phyloP scores from a whole-genome alignment of 2,329 filamentous ascomycete genomes.

The Talaromyces sp. region DNA sequence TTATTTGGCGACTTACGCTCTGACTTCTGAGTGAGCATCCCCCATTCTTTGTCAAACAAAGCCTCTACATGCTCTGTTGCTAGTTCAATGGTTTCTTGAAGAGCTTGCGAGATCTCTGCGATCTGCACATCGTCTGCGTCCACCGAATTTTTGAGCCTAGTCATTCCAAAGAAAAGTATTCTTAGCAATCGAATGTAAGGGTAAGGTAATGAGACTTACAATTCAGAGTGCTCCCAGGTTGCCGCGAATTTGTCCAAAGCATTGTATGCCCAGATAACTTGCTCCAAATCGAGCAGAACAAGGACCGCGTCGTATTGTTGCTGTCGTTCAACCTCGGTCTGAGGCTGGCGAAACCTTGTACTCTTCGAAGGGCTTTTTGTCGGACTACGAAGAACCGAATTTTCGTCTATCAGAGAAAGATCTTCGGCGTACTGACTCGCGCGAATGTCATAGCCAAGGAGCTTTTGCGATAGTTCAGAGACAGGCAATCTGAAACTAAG shows the following conservation, averaged over 20 bases:
- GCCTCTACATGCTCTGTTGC: constrained; percentile 60
- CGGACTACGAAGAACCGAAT: constrained; percentile 34
- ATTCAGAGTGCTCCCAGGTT: constrained; percentile 48
- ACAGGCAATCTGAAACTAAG: constrained; percentile 54
- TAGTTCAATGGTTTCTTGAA: constrained; percentile 56
- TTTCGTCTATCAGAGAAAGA: constrained; percentile 27
- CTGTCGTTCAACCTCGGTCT: constrained; percentile 26
- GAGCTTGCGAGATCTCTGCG: constrained; percentile 55
- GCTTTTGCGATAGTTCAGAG: constrained; percentile 45
- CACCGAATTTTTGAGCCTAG: constrained; percentile 24
- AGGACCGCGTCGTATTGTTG: constrained; percentile 43
- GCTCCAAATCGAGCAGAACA: constrained; percentile 68
- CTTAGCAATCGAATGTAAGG: constrained; percentile 13
- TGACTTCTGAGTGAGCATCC: neutral
- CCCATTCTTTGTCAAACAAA: constrained; percentile 42
- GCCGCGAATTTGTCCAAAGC: constrained; percentile 66
- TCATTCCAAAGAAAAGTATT: constrained; percentile 1
- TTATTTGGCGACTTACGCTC: constrained; percentile 2
- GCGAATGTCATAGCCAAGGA: constrained; percentile 40
- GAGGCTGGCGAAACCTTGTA: constrained; percentile 27
- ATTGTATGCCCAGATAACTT: constrained; percentile 64
- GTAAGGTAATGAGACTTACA: constrained; percentile 33
- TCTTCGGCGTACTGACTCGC: constrained; percentile 28
- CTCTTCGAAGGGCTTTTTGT: constrained; percentile 30
- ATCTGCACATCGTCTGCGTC: constrained; percentile 31